Percentiles rank a stretch among this genome's conserved stretches.
Conservation (phyloP, 345 rosid species). For the Populus davidiana region DNA sequence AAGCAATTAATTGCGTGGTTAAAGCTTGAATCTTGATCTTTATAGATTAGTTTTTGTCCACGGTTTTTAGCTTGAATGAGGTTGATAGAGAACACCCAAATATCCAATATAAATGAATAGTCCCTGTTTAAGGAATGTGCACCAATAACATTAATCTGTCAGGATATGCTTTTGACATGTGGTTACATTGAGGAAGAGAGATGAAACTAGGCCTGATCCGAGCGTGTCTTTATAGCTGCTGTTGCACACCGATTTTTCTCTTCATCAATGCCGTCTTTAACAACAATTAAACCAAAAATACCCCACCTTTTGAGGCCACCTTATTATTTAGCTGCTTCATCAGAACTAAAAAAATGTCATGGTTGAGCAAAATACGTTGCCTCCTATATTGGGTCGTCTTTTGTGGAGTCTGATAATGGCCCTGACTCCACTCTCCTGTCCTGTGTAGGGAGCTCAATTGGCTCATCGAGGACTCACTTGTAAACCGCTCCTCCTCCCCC, state of each 20-base stretch:
- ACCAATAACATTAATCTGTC: background rate
- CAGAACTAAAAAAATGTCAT: constrained; percentile 66
- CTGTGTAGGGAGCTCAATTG: constrained; percentile 74
- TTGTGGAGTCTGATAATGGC: constrained; percentile 45
- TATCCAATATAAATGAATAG: background rate
- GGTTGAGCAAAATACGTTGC: constrained; percentile 68
- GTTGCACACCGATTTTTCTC: constrained; percentile 17
- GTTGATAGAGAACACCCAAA: background rate
- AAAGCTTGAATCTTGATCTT: background rate
- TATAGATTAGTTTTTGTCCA: background rate
- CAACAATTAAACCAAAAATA: constrained; percentile 27
- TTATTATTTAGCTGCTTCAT: constrained; percentile 35
- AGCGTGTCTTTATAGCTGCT: background rate
- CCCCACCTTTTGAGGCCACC: constrained; percentile 64
- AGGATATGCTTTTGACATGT: background rate
- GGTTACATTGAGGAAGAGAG: background rate
- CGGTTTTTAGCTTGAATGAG: background rate
- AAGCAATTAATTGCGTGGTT: background rate
- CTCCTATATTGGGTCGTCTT: constrained; percentile 54
- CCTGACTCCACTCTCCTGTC: constrained; percentile 55
- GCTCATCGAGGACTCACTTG: constrained; percentile 68
- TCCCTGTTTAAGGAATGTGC: background rate
- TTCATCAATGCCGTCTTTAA: constrained; percentile 4
- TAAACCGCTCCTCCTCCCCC: constrained; percentile 33
- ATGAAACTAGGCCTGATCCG: constrained; percentile 10